Evolutionary conservation across 2,329 filamentous ascomycete genomes (phyloP).

Genomic region (Colletotrichum caudatum): DNA sequence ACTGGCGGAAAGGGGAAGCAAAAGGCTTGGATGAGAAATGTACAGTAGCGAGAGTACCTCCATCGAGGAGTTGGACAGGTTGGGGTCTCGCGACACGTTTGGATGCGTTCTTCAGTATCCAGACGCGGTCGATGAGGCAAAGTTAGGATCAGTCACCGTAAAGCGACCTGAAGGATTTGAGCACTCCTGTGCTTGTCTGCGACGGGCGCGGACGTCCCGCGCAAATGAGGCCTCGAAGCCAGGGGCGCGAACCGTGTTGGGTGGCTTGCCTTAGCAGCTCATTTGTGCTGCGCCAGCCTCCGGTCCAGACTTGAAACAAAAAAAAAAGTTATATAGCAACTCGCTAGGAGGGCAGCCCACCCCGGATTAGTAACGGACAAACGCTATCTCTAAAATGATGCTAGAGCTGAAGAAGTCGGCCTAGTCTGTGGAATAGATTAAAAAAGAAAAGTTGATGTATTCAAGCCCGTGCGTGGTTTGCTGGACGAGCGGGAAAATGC

Average conservation of each 20-base stretch:
- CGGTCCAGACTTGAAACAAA: background rate
- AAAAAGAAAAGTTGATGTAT: background rate
- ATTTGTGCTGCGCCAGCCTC: background rate
- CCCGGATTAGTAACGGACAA: background rate
- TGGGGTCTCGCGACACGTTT: background rate
- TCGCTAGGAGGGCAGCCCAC: background rate
- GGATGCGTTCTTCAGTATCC: background rate
- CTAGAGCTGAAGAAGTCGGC: background rate
- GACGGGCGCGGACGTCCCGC: background rate
- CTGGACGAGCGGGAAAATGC: background rate
- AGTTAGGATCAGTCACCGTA: background rate
- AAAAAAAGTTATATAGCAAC: background rate
- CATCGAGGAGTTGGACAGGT: background rate
- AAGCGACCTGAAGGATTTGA: background rate
- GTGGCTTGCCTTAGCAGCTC: constrained; percentile 26
- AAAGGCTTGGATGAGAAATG: background rate
- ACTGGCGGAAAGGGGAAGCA: background rate
- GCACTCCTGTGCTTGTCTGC: background rate
- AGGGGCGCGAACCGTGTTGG: constrained; percentile 21
- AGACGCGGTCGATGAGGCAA: background rate
- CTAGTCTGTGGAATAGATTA: background rate
- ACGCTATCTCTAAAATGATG: background rate
- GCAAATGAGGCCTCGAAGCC: constrained; percentile 14
- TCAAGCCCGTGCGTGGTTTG: background rate
- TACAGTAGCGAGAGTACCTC: background rate